phyloP scores from a whole-genome alignment of 2,329 filamentous ascomycete species.

The Microsporum ferrugineum region DNA sequence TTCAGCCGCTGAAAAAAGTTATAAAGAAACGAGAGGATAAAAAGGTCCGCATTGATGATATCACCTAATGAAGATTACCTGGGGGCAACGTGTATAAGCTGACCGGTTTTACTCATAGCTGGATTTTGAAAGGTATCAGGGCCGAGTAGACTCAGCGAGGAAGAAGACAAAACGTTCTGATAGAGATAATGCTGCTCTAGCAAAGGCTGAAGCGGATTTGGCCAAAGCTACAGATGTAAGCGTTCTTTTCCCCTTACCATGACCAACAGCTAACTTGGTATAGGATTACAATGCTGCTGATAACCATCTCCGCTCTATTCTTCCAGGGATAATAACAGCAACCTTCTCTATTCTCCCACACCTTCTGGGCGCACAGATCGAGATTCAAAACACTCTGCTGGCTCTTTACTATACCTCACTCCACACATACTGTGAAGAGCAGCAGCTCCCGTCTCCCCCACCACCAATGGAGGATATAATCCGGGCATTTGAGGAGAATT shows the following conservation, averaged over 20 bases:
- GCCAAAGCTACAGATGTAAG: conserved; percentile 52
- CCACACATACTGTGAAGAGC: conserved; percentile 59
- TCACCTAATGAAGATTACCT: not conserved
- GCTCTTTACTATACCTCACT: conserved; percentile 68
- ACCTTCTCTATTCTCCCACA: conserved; percentile 64
- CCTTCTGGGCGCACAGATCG: conserved; percentile 57
- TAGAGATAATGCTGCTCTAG: conserved; percentile 60
- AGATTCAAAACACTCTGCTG: conserved; percentile 66
- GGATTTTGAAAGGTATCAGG: conserved; percentile 68
- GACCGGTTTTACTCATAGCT: conserved; percentile 33
- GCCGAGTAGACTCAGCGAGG: conserved; percentile 55
- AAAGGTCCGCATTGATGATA: conserved; percentile 39
- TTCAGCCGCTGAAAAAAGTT: conserved; percentile 64
- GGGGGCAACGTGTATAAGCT: not conserved
- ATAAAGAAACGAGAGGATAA: conserved; percentile 79
- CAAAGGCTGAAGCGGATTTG: conserved; percentile 61
- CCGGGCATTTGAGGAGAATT: conserved; percentile 52
- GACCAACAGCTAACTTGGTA: conserved; percentile 10
- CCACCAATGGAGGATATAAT: conserved; percentile 63
- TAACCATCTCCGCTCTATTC: conserved; percentile 56
- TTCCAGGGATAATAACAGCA: conserved; percentile 60
- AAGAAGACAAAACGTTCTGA: conserved; percentile 60
- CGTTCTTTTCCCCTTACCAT: not conserved
- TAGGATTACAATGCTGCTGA: conserved; percentile 66
- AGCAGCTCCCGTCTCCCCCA: conserved; percentile 58